phyloP scores from a whole-genome alignment of 202 grass and related monocot genomes.

The Carex arenaria region DNA sequence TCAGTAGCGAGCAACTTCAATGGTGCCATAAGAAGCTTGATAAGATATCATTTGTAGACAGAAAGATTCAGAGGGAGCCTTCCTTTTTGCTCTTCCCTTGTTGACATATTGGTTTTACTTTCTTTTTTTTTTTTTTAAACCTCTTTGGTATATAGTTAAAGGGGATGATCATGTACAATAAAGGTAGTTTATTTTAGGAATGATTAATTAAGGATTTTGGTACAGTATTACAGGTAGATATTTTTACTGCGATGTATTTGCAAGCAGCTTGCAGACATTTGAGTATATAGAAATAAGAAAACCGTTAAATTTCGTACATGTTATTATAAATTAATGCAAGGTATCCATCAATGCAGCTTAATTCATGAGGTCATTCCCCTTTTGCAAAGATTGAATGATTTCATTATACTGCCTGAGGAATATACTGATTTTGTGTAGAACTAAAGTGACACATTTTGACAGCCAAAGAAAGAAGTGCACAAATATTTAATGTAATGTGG shows the following conservation, averaged over 20 bases:
- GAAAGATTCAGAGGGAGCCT: slow-evolving; percentile 84
- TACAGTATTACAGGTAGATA: slow-evolving; percentile 4
- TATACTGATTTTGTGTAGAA: slow-evolving; percentile 25
- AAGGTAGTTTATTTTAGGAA: slow-evolving; percentile 9
- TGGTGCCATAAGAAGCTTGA: slow-evolving; percentile 90
- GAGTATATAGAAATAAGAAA: background rate
- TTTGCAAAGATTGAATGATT: background rate
- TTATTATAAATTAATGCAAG: background rate
- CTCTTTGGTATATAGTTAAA: slow-evolving; percentile 2
- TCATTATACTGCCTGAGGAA: background rate
- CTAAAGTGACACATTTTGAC: background rate
- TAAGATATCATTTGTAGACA: slow-evolving; percentile 60
- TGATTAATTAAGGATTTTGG: slow-evolving; percentile 10
- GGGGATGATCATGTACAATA: slow-evolving; percentile 5
- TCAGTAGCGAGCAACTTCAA: slow-evolving; percentile 80
- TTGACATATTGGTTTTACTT: slow-evolving; percentile 34
- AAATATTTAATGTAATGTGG: background rate
- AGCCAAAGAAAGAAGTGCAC: background rate
- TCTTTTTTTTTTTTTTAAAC: background rate
- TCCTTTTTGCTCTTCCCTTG: slow-evolving; percentile 98
- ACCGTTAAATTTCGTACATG: background rate
- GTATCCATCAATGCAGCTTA: background rate
- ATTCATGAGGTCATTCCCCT: background rate
- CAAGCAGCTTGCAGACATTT: background rate
- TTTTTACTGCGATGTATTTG: background rate